These are phyloP conservation scores for Fusarium udum DNA, from an alignment of 2,329 filamentous ascomycete species.

Conservation along the genomic window DNA sequence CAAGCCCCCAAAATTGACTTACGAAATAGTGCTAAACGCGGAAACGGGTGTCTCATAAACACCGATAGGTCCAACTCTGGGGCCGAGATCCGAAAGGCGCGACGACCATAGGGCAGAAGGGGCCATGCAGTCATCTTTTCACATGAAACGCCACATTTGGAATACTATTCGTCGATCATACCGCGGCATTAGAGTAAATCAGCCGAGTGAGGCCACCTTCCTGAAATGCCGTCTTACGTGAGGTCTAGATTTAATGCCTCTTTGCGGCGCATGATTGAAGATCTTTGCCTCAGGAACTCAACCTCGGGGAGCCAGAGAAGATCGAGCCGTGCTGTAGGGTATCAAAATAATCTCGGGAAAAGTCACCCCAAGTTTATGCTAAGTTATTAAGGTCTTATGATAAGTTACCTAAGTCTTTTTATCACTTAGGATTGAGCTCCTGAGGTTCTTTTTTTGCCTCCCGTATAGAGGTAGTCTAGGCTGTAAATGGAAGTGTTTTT, in stretches of 20 bases:
- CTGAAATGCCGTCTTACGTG: constrained; percentile 8
- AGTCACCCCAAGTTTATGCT: too few relatives aligned
- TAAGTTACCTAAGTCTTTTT: too few relatives aligned
- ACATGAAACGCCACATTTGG: background rate
- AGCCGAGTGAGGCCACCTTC: background rate
- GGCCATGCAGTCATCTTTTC: background rate
- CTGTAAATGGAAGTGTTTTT: background rate
- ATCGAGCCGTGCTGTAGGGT: too few relatives aligned
- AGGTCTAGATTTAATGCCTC: background rate
- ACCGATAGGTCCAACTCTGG: background rate
- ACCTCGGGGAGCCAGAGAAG: fast-evolving
- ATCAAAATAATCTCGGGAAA: too few relatives aligned
- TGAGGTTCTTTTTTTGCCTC: too few relatives aligned
- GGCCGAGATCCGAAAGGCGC: background rate
- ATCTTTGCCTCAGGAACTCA: background rate
- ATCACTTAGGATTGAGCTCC: too few relatives aligned
- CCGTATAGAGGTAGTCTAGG: background rate
- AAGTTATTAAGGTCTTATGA: too few relatives aligned
- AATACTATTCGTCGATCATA: background rate
- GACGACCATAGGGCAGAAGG: background rate
- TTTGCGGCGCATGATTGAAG: background rate
- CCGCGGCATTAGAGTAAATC: background rate
- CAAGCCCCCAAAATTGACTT: background rate
- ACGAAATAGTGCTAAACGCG: background rate
- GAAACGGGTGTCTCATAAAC: background rate